Conservation (phyloP, 768 basidiomycete species). For the Erythrobasidium yunnanense region DNA sequence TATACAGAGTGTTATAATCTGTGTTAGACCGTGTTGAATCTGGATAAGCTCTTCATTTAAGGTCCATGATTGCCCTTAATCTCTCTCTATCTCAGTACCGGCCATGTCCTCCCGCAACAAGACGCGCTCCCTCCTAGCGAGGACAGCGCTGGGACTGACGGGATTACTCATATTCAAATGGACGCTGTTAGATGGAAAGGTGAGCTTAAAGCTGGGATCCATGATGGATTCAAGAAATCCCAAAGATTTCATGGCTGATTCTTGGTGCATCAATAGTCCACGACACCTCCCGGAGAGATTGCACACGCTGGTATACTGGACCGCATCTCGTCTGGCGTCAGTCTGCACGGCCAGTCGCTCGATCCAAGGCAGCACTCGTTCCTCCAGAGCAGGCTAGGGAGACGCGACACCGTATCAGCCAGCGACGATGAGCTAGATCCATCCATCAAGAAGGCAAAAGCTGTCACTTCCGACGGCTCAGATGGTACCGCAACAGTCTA, state of each 20-base stretch:
- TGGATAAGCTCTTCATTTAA: too few species aligned
- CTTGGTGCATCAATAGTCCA: constrained; percentile 28
- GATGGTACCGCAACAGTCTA: constrained; percentile 1
- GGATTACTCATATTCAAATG: constrained; percentile 35
- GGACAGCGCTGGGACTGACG: constrained; percentile 37
- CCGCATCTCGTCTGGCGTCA: constrained; percentile 47
- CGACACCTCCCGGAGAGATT: constrained; percentile 36
- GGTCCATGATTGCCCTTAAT: not conserved
- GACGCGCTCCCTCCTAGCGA: constrained; percentile 33
- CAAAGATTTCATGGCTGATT: not conserved
- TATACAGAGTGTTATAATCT: too few species aligned
- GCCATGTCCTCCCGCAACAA: too few species aligned
- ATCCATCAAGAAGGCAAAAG: not conserved
- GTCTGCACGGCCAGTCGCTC: constrained; percentile 59
- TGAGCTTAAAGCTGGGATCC: not conserved
- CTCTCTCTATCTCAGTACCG: not conserved
- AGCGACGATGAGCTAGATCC: constrained; percentile 7
- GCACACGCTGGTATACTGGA: constrained; percentile 48
- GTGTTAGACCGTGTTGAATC: too few species aligned
- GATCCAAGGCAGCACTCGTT: constrained; percentile 83
- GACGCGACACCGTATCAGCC: constrained; percentile 51
- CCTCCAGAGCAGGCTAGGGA: constrained; percentile 73
- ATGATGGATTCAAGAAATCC: too few species aligned
- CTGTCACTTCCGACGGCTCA: not conserved
- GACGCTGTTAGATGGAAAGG: constrained; percentile 22